These are phyloP conservation scores for Thalassiosira sp. DNA, from an alignment of 352 stramenopile genomes.

Conservation along the genomic window DNA sequence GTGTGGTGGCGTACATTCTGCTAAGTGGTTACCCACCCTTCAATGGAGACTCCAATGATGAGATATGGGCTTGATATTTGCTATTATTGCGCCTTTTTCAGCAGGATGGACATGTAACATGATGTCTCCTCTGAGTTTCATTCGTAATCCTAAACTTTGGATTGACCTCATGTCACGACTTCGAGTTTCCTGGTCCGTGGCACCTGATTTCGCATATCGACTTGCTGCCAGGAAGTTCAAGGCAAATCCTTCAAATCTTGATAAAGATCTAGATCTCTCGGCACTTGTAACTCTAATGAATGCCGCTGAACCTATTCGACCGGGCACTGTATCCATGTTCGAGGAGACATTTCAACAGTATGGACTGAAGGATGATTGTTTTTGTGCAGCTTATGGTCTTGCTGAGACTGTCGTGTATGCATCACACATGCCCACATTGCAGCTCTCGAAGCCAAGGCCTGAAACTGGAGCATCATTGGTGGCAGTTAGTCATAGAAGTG, in stretches of 20 bases:
- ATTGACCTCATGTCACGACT: conserved; percentile 75
- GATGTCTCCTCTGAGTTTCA: conserved; percentile 93
- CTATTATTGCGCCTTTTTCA: neutral
- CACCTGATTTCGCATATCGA: conserved; percentile 94
- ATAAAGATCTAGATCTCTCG: conserved; percentile 73
- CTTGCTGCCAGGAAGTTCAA: conserved; percentile 88
- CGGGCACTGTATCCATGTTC: neutral
- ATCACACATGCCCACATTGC: conserved; percentile 85
- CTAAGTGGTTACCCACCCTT: conserved; percentile 90
- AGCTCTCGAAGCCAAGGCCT: conserved; percentile 6
- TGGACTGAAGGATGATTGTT: conserved; percentile 81
- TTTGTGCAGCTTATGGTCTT: conserved; percentile 92
- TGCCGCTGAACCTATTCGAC: neutral
- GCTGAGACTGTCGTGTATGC: conserved; percentile 95
- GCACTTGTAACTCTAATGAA: neutral
- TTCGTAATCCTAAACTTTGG: conserved; percentile 92
- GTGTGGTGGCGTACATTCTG: conserved; percentile 68
- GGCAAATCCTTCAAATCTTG: conserved; percentile 10
- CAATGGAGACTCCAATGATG: conserved; percentile 87
- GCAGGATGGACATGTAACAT: conserved; percentile 2
- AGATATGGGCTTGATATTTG: conserved; percentile 47
- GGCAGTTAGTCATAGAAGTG: neutral
- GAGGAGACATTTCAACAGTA: conserved; percentile 41
- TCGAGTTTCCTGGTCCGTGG: conserved; percentile 89
- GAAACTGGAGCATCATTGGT: neutral